phyloP scores from a whole-genome alignment of 192 early-diverging fungal species.

The Backusella tuberculispora region DNA sequence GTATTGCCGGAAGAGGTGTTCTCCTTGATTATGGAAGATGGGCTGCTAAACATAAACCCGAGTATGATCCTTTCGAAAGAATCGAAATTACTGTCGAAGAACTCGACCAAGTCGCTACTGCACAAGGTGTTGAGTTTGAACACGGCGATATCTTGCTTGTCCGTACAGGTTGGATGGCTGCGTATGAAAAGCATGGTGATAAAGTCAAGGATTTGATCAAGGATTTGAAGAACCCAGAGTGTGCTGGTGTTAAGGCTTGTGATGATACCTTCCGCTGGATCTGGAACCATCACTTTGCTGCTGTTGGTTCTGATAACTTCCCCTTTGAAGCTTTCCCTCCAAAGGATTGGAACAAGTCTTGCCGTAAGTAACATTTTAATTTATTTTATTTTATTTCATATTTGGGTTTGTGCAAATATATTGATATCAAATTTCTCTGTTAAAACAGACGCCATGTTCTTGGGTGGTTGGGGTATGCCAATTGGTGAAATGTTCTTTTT shows the following conservation, averaged over 20 bases:
- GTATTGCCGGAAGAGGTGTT: conserved; percentile 37
- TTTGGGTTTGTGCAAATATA: not conserved
- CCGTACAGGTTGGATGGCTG: conserved; percentile 37
- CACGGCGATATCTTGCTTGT: conserved; percentile 38
- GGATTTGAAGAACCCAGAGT: not conserved
- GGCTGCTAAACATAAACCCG: conserved; percentile 23
- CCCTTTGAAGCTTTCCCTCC: conserved; percentile 36
- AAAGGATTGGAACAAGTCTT: conserved; percentile 1
- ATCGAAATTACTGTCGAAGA: conserved; percentile 33
- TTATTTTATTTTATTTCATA: not conserved
- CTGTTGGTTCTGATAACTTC: conserved; percentile 33
- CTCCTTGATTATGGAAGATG: conserved; percentile 37
- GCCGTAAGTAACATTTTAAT: conserved; percentile 26
- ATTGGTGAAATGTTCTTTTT: conserved; percentile 41
- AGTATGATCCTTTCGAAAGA: conserved; percentile 31
- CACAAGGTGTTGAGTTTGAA: conserved; percentile 32
- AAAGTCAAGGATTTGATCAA: not conserved
- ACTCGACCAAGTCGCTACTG: conserved; percentile 24
- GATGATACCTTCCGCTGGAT: conserved; percentile 37
- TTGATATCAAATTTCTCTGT: not conserved
- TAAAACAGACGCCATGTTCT: conserved; percentile 26
- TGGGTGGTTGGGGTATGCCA: conserved; percentile 41
- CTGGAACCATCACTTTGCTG: conserved; percentile 42
- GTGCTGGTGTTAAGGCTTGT: conserved; percentile 36
- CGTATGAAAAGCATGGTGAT: conserved; percentile 11